Evolutionary conservation across 2,329 filamentous ascomycete species (phyloP), one percentile per base, ranked within the genome.

Genomic region (Teratosphaeria destructans): DNA sequence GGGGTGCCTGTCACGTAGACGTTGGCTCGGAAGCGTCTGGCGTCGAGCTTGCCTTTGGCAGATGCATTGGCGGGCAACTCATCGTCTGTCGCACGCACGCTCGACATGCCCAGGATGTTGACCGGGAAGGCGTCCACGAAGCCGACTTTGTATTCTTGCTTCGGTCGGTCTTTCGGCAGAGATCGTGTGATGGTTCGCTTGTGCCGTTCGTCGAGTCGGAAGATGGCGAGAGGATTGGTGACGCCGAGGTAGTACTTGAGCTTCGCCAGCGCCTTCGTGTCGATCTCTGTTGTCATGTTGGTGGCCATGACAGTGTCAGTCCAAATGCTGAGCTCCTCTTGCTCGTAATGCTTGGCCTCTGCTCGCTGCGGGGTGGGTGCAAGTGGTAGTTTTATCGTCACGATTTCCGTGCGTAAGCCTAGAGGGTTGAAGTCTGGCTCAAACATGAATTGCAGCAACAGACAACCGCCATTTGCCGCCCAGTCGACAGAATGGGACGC

Each of bases 41-140:
- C 81, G 59, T 86, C 83, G 0, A 90, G 77, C 32, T 78, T 74
- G 32, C 78, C 76, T 52, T 68, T 68, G 27, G 57, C 43, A 19
- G 81, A 27, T 78, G 71, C 73, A 56, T 79, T 78, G 64, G 79
- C 79, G 1, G 79, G 77, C 7, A 89, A 78, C 54, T 81, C 76
- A 2, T 76, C 72, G 61, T 85, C 82, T 29, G 89, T 78, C 55
- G 84, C 79, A 55, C 81, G 80, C 26, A 90, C 77, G 63, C 84
- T 88, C 54, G 80, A 79, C 19, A 90, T 71, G 64, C 83, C 89
- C 57, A 89, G 73, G 52, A 91, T 74, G 64, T 89, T 85, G 16
- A 91, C 75, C 1, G 88, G 86, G 69, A 88, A 90, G 53, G 83
- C 83, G 70, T 90, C 88, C 62, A 87, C 84, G 69, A 89, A 89